Conservation (phyloP, 805 yeast species). For the Babjeviella inositovora region DNA sequence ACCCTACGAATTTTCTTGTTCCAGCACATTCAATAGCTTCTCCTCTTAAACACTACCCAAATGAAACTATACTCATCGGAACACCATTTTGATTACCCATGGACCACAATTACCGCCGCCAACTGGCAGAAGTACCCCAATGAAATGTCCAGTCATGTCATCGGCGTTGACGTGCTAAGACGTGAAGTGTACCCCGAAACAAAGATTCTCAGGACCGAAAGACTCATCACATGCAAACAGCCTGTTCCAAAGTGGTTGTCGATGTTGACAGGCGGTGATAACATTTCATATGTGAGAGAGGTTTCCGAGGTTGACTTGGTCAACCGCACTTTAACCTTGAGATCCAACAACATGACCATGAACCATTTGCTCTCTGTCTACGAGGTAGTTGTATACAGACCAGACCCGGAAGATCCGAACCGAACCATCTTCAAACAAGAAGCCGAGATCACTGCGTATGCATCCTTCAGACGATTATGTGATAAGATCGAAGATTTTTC, state of each 20-base stretch:
- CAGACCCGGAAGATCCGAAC: conserved; percentile 38
- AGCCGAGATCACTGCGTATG: conserved; percentile 83
- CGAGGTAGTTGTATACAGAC: conserved; percentile 74
- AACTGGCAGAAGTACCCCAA: conserved; percentile 98
- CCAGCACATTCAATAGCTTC: too few relatives aligned
- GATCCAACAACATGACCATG: conserved; percentile 81
- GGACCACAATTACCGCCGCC: conserved; percentile 93
- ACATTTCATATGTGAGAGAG: conserved; percentile 73
- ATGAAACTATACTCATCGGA: conserved; percentile 72
- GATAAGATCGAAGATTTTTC: conserved; percentile 87
- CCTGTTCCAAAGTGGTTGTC: conserved; percentile 73
- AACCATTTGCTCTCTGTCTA: conserved; percentile 59
- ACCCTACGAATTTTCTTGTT: too few relatives aligned
- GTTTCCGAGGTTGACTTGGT: conserved; percentile 69
- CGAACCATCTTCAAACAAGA: conserved; percentile 60
- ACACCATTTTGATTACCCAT: conserved; percentile 65
- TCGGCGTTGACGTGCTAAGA: conserved; percentile 77
- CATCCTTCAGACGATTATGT: conserved; percentile 52
- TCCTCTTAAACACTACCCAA: too few relatives aligned
- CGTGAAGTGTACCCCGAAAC: conserved; percentile 45
- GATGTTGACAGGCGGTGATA: conserved; percentile 55
- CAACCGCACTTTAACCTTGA: conserved; percentile 50
- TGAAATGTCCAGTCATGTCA: conserved; percentile 80
- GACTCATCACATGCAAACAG: conserved; percentile 81
- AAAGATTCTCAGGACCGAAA: conserved; percentile 56